Percentiles rank a stretch among this genome's conserved stretches.
Evolutionary conservation across 257 asterid genomes (phyloP).

Genomic region (Echites panduratus): DNA sequence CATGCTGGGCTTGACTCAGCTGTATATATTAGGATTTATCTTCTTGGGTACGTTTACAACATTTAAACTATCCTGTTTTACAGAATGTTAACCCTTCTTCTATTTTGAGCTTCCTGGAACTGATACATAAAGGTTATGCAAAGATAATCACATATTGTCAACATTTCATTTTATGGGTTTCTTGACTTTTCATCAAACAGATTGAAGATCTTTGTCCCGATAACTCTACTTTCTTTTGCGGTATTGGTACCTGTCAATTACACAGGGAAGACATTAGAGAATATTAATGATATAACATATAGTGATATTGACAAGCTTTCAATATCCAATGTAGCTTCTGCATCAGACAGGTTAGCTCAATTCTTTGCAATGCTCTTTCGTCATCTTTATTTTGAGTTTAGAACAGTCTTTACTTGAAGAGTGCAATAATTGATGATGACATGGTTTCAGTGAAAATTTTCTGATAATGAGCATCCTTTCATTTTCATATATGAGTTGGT

Average conservation of each 20-base stretch:
- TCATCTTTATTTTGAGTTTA: not conserved
- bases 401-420: constrained; percentile 4
- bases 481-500: not conserved
- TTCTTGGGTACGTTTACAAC: constrained; percentile 61
- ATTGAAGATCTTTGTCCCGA: constrained; percentile 76
- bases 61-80: not conserved
- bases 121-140: not conserved
- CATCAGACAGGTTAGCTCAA: constrained; percentile 57
- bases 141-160: not conserved
- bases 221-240: constrained; percentile 61
- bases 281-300: constrained; percentile 52
- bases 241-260: constrained; percentile 81
- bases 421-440: not conserved
- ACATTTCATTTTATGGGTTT: not conserved
- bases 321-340: constrained; percentile 72
- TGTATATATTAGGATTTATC: constrained; percentile 71
- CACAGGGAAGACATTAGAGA: constrained; percentile 56
- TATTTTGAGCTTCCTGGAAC: constrained; percentile 5
- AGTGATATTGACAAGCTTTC: constrained; percentile 83
- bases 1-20: constrained; percentile 96
- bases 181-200: constrained; percentile 37
- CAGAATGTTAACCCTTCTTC: too few species aligned
- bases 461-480: not conserved
- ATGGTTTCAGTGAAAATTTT: not conserved
- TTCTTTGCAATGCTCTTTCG: constrained; percentile 13